Evolutionary conservation across 345 rosid genomes (phyloP).

Genomic region (Hibiscus syriacus): DNA sequence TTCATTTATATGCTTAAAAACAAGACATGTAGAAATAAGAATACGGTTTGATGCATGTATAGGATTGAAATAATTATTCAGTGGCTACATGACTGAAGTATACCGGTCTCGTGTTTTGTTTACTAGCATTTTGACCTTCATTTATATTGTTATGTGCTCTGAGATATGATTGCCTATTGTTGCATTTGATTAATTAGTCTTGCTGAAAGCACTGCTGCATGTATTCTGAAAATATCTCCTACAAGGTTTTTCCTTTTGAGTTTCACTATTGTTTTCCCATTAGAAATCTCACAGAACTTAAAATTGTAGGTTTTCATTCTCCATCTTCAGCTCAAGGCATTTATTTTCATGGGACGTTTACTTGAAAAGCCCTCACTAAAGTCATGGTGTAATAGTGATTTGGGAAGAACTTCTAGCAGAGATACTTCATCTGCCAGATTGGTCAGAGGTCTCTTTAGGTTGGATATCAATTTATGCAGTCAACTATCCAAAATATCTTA

Average conservation of each 20-base stretch:
- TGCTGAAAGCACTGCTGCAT: neutral
- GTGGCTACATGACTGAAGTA: neutral
- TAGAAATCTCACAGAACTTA: conserved; percentile 11
- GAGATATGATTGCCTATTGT: neutral
- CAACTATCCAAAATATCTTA: neutral
- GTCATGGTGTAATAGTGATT: conserved; percentile 17
- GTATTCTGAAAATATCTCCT: neutral
- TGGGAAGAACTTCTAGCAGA: conserved; percentile 28
- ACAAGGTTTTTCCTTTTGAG: neutral
- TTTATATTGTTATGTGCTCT: neutral
- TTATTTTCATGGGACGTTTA: conserved; percentile 30
- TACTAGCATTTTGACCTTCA: conserved; percentile 2
- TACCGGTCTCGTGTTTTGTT: neutral
- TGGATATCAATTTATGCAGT: conserved; percentile 1
- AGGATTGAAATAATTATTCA: conserved; percentile 2
- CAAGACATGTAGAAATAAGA: neutral
- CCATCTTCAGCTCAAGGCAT: conserved; percentile 51
- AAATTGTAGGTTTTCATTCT: conserved; percentile 35
- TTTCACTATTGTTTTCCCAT: neutral
- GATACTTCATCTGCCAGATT: conserved; percentile 49
- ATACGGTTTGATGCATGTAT: neutral
- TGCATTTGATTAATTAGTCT: conserved; percentile 3
- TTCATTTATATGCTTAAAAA: no score
- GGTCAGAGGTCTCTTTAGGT: conserved; percentile 59
- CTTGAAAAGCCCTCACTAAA: conserved; percentile 30